Evolutionary conservation across 2,329 filamentous ascomycete genomes (phyloP), one percentile per base, ranked within the genome.

Genomic region (Paraphoma chrysanthemicola): DNA sequence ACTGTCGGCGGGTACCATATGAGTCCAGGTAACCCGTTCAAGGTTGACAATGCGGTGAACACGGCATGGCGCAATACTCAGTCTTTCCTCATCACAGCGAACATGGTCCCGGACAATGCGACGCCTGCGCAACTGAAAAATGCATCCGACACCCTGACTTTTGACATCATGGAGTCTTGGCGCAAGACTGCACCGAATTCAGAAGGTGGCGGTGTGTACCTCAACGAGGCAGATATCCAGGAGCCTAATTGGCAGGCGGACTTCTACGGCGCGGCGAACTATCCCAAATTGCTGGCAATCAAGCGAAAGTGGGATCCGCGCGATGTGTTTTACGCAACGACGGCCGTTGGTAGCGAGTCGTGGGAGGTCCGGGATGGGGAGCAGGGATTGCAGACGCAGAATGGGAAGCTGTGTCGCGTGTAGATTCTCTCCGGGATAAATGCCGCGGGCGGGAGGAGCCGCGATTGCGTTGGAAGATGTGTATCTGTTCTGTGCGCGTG

Each of bases 221-320:
- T 68, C 12, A 73, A 72, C 38, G 69, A 73, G 53, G 70, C 59
- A 4, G 63, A 72, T 36, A 56, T 70, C 28, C 48, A 62, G 43
- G 49, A 69, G 42, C 56, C 61, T 12, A 56, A 64, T 16, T 73
- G 64, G 56, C 59, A 69, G 51, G 31, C 54, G 1, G 62, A 48
- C 1, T 72, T 69, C 38, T 72, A 60, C 54, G 69, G 69, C 1
- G 16, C 23, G 17, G 16, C 23, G 17, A 62, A 73, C 41, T 74
- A 75, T 48, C 42, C 56, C 2, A 61, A 54, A 29, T 39, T 76
- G 41, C 43, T 71, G 31, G 44, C 49, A 3, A 53, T 74, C 9
- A 73, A 74, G 62, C 61, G 61, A 47, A 70, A 71, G 42, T 69
- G 65, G 60, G 73, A 75, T 63, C 68, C 70, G 3, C 60, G 58